A percentile compares a stretch with the other conserved stretches of the same genome.
Conservation (phyloP, 805 yeast species). For the Scheffersomyces ergatensis region DNA sequence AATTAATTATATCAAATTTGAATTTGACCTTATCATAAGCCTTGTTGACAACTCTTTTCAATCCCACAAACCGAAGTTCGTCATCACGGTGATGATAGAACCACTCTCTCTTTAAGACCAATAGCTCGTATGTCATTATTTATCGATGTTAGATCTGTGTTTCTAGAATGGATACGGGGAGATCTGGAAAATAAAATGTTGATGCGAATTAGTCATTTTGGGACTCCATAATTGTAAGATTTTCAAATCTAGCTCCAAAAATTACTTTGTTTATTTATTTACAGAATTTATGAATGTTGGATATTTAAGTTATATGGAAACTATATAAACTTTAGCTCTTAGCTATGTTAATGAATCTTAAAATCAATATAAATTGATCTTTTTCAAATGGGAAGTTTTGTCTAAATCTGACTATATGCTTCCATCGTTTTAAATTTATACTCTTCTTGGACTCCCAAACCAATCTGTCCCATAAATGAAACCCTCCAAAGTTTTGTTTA, state of each 20-base stretch:
- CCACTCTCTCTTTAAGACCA: constrained; percentile 23
- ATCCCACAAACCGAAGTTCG: constrained; percentile 4
- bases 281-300: neutral
- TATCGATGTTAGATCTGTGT: no score
- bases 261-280: neutral
- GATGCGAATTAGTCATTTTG: no score
- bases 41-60: constrained; percentile 40
- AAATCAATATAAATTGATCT: constrained; percentile 36
- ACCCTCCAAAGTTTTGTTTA: constrained; percentile 31
- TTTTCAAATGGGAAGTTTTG: constrained; percentile 34
- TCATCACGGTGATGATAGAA: constrained; percentile 5
- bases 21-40: constrained; percentile 49
- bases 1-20: constrained; percentile 39
- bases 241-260: no score
- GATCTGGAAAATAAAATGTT: no score
- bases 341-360: constrained; percentile 32
- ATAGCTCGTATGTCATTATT: constrained; percentile 22
- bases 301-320: neutral
- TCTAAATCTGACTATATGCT: constrained; percentile 37
- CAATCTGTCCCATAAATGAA: constrained; percentile 39
- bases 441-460: constrained; percentile 24
- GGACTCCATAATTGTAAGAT: no score
- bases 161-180: no score
- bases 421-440: constrained; percentile 41
- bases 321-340: neutral